Conservation (phyloP, 108 stramenopile genomes). For the Aurantiochytrium sp. region DNA sequence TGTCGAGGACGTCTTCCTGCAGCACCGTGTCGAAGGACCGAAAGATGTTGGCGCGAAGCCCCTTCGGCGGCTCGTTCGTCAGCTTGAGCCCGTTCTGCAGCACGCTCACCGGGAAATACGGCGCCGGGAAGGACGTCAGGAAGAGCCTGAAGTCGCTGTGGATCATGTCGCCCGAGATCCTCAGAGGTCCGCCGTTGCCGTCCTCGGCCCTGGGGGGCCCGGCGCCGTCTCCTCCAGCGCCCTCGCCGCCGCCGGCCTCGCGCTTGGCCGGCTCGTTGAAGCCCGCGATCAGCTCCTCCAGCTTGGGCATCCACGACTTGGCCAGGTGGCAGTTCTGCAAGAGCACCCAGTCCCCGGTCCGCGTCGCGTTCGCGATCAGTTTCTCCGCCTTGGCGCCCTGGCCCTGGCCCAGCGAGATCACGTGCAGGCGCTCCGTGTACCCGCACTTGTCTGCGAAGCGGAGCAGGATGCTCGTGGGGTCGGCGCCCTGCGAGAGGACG, state of each 20-base stretch:
- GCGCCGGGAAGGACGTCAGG: conserved; percentile 56
- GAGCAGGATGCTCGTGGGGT: conserved; percentile 62
- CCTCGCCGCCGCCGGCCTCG: neutral
- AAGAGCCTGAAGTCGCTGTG: conserved; percentile 59
- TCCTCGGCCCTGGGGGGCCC: too few species aligned
- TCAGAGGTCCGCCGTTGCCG: neutral
- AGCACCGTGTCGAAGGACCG: conserved; percentile 40
- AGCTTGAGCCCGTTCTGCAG: conserved; percentile 56
- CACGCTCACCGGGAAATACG: conserved; percentile 60
- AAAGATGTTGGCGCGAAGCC: conserved; percentile 47
- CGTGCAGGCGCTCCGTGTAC: conserved; percentile 49
- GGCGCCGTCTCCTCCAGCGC: too few species aligned
- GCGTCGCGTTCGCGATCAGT: conserved; percentile 36
- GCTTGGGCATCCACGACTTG: conserved; percentile 58
- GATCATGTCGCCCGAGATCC: conserved; percentile 37
- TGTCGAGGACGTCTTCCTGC: conserved; percentile 46
- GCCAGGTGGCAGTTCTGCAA: conserved; percentile 65
- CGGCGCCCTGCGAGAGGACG: conserved; percentile 62
- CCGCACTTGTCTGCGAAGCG: conserved; percentile 53
- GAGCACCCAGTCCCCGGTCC: conserved; percentile 49
- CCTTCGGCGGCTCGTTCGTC: conserved; percentile 56
- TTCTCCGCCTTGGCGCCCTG: conserved; percentile 57
- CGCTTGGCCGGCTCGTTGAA: conserved; percentile 39
- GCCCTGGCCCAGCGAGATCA: conserved; percentile 63
- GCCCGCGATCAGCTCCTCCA: conserved; percentile 55